Conservation (phyloP, 768 basidiomycete species). For the Mycena amicta region DNA sequence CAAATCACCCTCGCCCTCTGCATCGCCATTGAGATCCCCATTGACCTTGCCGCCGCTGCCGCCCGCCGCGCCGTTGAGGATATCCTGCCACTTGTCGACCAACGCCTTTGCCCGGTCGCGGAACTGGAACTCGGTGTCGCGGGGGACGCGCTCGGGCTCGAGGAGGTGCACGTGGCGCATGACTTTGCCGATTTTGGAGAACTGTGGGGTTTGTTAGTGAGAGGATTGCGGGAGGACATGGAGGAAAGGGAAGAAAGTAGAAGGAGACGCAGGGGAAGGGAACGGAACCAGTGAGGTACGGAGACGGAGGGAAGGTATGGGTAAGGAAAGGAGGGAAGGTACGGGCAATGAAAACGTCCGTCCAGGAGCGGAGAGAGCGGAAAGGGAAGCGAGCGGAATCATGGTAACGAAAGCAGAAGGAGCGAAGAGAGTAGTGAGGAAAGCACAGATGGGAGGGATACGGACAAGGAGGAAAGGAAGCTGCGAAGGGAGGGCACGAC, state of each 20-base stretch:
- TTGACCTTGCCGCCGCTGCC: slow-evolving; percentile 17
- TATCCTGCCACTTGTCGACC: slow-evolving; percentile 69
- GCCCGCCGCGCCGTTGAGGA: slow-evolving; percentile 36
- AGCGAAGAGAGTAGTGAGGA: no score
- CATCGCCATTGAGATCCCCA: background rate
- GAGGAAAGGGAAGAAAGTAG: slow-evolving; percentile 12
- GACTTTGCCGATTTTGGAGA: slow-evolving; percentile 84
- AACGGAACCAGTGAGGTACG: no score
- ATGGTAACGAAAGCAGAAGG: no score
- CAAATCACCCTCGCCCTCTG: slow-evolving; percentile 9
- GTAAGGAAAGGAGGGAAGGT: no score
- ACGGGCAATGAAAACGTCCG: no score
- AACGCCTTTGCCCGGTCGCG: slow-evolving; percentile 68
- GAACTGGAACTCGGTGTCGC: slow-evolving; percentile 67
- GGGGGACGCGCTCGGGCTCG: slow-evolving; percentile 56
- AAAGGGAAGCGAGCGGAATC: no score
- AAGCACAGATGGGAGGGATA: no score
- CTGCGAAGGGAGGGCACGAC: no score
- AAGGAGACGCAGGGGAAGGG: background rate
- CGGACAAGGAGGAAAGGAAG: no score
- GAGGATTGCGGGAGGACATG: background rate
- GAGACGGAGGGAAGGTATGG: no score
- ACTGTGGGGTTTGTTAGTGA: slow-evolving; percentile 32
- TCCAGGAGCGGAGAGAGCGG: no score
- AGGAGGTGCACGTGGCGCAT: slow-evolving; percentile 83